These are phyloP conservation scores for Alliaria petiolata DNA, from an alignment of 345 rosid species.

Conservation along the genomic window DNA sequence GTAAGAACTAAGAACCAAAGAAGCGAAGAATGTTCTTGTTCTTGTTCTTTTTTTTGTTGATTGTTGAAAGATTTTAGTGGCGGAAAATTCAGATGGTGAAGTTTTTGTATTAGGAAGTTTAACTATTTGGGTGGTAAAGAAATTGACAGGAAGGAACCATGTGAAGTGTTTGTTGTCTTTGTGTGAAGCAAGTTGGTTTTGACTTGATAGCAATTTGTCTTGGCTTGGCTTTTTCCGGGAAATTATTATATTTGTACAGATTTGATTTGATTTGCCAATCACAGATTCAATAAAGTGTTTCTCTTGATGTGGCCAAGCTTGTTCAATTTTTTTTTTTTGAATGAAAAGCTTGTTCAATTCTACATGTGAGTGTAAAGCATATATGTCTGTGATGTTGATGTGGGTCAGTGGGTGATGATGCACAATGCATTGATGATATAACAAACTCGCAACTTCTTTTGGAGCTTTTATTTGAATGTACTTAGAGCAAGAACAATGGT, in stretches of 20 bases:
- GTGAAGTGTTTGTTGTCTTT: conserved; percentile 15
- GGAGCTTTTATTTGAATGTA: neutral
- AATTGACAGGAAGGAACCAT: conserved; percentile 10
- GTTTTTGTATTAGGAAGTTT: neutral
- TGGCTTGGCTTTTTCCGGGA: neutral
- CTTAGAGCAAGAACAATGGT: no score
- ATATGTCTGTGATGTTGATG: neutral
- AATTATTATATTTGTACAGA: neutral
- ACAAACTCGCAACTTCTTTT: neutral
- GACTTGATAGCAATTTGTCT: neutral
- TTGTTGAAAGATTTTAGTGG: neutral
- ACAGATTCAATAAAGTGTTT: neutral
- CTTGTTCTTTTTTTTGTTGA: no score
- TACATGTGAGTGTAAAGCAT: conserved; percentile 7
- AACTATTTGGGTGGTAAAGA: conserved; percentile 10
- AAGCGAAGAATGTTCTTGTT: conserved; percentile 8
- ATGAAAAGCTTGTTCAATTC: no score
- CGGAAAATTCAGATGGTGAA: neutral
- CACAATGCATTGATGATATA: no score
- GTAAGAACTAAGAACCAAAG: neutral
- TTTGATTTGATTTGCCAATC: conserved; percentile 2
- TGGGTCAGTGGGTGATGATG: no score
- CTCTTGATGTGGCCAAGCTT: conserved; percentile 12
- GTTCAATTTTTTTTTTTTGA: no score
- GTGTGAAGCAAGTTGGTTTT: conserved; percentile 17